Conservation (phyloP, 306 rosid species). For the Prunus mira region DNA sequence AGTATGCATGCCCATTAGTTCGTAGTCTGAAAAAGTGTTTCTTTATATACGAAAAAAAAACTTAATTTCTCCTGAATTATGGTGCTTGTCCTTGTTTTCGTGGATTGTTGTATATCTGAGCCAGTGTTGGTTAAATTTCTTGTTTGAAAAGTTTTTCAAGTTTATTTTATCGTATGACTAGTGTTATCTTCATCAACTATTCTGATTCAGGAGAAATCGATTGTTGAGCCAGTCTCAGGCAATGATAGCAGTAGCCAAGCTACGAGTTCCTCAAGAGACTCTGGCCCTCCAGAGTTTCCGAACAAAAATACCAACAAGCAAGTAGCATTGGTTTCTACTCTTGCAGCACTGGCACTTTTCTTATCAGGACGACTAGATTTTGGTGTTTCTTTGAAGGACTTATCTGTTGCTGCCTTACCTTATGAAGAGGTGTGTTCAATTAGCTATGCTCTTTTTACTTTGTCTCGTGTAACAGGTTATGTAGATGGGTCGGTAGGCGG, state of each 20-base stretch:
- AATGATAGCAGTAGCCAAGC: conserved; percentile 29
- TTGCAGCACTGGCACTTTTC: conserved; percentile 79
- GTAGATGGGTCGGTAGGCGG: not conserved
- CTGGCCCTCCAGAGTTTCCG: conserved; percentile 55
- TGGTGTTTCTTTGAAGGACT: conserved; percentile 92
- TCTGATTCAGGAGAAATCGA: conserved; percentile 38
- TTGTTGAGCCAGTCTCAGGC: conserved; percentile 36
- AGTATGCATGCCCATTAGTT: too few relatives aligned
- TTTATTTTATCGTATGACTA: not conserved
- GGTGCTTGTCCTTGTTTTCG: not conserved
- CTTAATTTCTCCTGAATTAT: not conserved
- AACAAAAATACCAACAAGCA: conserved; percentile 54
- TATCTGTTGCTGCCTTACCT: conserved; percentile 78
- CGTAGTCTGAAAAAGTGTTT: too few relatives aligned
- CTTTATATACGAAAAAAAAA: too few relatives aligned
- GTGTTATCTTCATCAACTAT: not conserved
- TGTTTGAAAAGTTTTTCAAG: not conserved
- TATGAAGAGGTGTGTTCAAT: conserved; percentile 62
- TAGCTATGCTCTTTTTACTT: not conserved
- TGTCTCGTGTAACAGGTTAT: not conserved
- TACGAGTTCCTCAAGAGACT: conserved; percentile 30
- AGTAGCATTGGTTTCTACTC: conserved; percentile 58
- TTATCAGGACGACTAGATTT: conserved; percentile 66
- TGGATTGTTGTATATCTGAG: not conserved
- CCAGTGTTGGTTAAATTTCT: not conserved